Base-by-base conservation (phyloP, 176 grass and related monocot genomes). In the Eragrostis nindensis region DNA sequence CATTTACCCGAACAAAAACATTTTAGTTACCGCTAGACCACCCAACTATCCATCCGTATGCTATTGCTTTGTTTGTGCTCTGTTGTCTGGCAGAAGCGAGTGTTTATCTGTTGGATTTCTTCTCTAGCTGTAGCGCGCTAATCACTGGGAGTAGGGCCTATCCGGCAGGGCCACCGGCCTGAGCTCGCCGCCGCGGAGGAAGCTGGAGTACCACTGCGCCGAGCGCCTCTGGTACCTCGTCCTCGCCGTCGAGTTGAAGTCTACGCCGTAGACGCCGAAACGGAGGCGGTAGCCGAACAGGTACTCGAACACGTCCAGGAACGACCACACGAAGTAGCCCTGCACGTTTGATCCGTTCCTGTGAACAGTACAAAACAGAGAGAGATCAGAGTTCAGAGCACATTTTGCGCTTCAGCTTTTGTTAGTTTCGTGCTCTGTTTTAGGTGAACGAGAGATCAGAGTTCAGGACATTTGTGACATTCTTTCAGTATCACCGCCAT, bases 311-410 rank as follows among this genome's bases (percentile, higher is more conserved):
- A 90, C 84, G 74, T 98, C 95, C 32, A 98, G 24, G 64, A 93
- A 89, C 16, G 96, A 98, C 96, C 96, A 98, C 13, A 91, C 80
- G n/a, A 98, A 95, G 73, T 98, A 98, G 42, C 92, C 96, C 52
- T 81, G 89, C 71, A 86, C 80, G 36, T 98, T 89, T 27, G 90
- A 92, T 24, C 96, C 92, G 1, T 98, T 91, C 90, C 92, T 98
- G 89, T n/a, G 27, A 9, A 9, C 62, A 65, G 45, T 61, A 61
- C n/a, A 26, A 14, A 24, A 27, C 6, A 44, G 25, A 75, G 38
- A 25, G 16, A 19, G 11, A 47, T 45, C 8, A 18, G 45, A 55
- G 25, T 42, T 46, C n/a, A 36, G 56, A 66, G 13, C 46, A 66
- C 15, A 63, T 3, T 64, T 32, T 11, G 21, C n/a, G n/a, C 19